These are phyloP conservation scores for Bryum argenteum DNA, from an alignment of 225 moss, liverwort and hornwort genomes.

Conservation along the genomic window DNA sequence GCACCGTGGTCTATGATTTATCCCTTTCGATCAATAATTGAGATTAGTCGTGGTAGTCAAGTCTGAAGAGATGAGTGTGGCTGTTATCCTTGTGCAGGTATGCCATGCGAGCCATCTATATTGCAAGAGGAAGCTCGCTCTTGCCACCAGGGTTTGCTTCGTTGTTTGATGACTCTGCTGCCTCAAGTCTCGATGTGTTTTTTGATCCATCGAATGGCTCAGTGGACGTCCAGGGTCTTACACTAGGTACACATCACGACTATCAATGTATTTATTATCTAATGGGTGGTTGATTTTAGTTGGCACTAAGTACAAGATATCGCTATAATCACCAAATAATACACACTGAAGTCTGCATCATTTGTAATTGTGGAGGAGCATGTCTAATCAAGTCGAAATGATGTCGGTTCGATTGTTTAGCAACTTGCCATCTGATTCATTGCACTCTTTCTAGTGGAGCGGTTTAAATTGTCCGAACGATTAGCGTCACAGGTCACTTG, in stretches of 20 bases:
- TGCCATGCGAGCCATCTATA: slow-evolving; percentile 93
- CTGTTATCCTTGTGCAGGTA: slow-evolving; percentile 57
- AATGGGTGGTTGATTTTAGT: not conserved
- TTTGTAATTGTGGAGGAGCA: too few species aligned
- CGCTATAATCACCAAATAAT: not conserved
- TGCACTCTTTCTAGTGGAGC: too few species aligned
- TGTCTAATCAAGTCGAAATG: too few species aligned
- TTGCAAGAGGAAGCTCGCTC: slow-evolving; percentile 95
- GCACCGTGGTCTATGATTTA: slow-evolving; percentile 4
- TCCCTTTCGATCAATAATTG: not conserved
- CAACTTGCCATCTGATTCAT: too few species aligned
- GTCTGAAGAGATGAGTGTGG: not conserved
- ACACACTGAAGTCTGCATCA: not conserved
- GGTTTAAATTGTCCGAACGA: too few species aligned
- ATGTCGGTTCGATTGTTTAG: too few species aligned
- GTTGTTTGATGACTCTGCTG: slow-evolving; percentile 94
- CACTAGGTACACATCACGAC: slow-evolving; percentile 60
- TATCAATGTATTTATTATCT: slow-evolving; percentile 17
- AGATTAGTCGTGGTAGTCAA: not conserved
- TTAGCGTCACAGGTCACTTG: too few species aligned
- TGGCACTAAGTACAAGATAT: not conserved
- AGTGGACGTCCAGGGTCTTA: slow-evolving; percentile 92
- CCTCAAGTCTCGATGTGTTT: slow-evolving; percentile 95
- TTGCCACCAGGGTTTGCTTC: slow-evolving; percentile 97
- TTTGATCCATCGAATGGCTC: slow-evolving; percentile 94